These are phyloP conservation scores for Extremus antarcticus DNA, from an alignment of 495 filamentous ascomycete species.

Conservation along the genomic window DNA sequence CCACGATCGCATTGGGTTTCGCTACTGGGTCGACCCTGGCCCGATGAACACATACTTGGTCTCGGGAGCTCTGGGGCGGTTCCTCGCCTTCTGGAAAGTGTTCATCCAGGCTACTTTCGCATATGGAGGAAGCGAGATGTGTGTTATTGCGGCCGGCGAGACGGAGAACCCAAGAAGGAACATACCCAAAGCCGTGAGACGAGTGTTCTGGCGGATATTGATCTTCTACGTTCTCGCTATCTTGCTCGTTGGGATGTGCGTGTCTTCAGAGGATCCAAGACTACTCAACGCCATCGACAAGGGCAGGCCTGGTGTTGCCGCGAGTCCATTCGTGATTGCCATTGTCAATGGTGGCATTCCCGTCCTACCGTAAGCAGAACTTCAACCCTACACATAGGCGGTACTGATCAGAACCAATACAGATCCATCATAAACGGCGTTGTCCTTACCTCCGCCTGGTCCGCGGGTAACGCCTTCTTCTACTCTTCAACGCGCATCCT, in stretches of 20 bases:
- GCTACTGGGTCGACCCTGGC: constrained; percentile 58
- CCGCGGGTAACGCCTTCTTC: constrained; percentile 64
- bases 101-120: constrained; percentile 30
- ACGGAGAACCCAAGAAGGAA: constrained; percentile 63
- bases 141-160: constrained; percentile 67
- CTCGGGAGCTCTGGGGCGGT: constrained; percentile 19
- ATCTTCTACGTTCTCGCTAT: constrained; percentile 61
- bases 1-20: constrained; percentile 53
- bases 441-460: constrained; percentile 54
- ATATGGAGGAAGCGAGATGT: constrained; percentile 52
- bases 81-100: constrained; percentile 23
- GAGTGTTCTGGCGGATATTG: constrained; percentile 75
- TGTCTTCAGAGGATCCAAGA: constrained; percentile 38
- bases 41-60: constrained; percentile 36
- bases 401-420: not conserved
- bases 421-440: constrained; percentile 61
- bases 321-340: constrained; percentile 54
- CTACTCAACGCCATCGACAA: constrained; percentile 42
- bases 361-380: constrained; percentile 37
- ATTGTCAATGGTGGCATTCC: constrained; percentile 50
- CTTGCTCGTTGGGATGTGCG: constrained; percentile 45
- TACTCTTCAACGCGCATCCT: constrained; percentile 71
- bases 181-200: constrained; percentile 63
- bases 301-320: constrained; percentile 46
- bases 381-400: no score